Evolutionary conservation across 2,329 filamentous ascomycete genomes (phyloP).

Genomic region (Pezicula radicicola): DNA sequence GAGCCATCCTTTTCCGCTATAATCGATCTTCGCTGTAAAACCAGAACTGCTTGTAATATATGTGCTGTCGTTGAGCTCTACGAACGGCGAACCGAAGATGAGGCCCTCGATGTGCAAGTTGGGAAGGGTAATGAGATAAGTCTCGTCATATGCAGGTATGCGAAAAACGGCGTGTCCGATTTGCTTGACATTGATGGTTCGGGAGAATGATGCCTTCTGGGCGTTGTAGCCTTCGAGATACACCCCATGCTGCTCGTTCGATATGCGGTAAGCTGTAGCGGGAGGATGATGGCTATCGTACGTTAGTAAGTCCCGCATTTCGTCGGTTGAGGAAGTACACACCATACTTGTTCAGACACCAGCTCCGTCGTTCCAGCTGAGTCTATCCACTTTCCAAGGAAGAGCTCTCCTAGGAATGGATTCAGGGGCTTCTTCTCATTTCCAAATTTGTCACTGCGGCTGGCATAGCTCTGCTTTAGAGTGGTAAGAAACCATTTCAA

Average conservation of each 20-base stretch:
- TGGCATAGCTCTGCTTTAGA: conserved; percentile 79
- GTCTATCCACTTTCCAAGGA: conserved; percentile 87
- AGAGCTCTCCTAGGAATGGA: conserved; percentile 92
- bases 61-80: conserved; percentile 82
- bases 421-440: conserved; percentile 98
- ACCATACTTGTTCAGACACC: conserved; percentile 91
- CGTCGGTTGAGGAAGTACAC: conserved; percentile 11
- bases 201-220: conserved; percentile 91
- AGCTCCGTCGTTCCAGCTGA: conserved; percentile 78
- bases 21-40: conserved; percentile 87
- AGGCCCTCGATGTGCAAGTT: conserved; percentile 91
- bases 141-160: conserved; percentile 54
- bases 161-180: conserved; percentile 85
- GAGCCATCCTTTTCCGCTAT: conserved; percentile 90
- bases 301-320: not conserved
- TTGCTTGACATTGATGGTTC: conserved; percentile 93
- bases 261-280: conserved; percentile 90
- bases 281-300: conserved; percentile 77
- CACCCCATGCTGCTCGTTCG: conserved; percentile 80
- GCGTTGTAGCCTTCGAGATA: conserved; percentile 86
- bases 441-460: conserved; percentile 72
- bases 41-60: conserved; percentile 86
- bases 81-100: conserved; percentile 80
- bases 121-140: conserved; percentile 88
- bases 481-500: conserved; percentile 95